These are phyloP conservation scores for Erythrophleum fordii DNA, from an alignment of 306 rosid species.

Conservation along the genomic window DNA sequence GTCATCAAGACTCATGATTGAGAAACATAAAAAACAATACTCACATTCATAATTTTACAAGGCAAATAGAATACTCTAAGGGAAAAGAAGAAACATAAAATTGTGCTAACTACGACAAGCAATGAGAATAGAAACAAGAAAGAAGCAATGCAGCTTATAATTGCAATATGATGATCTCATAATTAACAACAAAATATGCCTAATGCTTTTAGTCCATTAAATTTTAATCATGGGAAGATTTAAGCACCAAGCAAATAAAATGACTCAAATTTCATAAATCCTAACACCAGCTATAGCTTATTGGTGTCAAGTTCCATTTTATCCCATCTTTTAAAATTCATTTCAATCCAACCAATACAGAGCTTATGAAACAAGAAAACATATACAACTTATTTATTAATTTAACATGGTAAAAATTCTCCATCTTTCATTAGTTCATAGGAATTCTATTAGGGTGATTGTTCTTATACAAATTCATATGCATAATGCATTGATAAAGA, in stretches of 20 bases:
- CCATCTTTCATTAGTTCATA: background rate
- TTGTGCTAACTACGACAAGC: conserved; percentile 4
- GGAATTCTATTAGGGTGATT: conserved; percentile 29
- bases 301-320: conserved; percentile 7
- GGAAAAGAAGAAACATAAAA: background rate
- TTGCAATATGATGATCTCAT: background rate
- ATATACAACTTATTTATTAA: background rate
- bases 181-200: conserved; percentile 1
- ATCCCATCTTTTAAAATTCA: background rate
- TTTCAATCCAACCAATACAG: background rate
- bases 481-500: conserved; percentile 14
- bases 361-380: conserved; percentile 1
- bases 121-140: conserved; percentile 19
- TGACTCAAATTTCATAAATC: background rate
- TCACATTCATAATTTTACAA: background rate
- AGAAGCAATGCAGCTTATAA: conserved; percentile 24
- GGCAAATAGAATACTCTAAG: conserved; percentile 8
- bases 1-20: conserved; percentile 59
- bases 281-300: background rate
- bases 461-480: conserved; percentile 5
- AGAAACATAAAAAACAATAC: conserved; percentile 26
- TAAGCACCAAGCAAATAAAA: background rate
- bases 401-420: conserved; percentile 13
- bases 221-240: background rate
- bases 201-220: background rate